These are phyloP conservation scores for Agrostemma githago DNA, from an alignment of 148 eudicot genomes.

Conservation along the genomic window DNA sequence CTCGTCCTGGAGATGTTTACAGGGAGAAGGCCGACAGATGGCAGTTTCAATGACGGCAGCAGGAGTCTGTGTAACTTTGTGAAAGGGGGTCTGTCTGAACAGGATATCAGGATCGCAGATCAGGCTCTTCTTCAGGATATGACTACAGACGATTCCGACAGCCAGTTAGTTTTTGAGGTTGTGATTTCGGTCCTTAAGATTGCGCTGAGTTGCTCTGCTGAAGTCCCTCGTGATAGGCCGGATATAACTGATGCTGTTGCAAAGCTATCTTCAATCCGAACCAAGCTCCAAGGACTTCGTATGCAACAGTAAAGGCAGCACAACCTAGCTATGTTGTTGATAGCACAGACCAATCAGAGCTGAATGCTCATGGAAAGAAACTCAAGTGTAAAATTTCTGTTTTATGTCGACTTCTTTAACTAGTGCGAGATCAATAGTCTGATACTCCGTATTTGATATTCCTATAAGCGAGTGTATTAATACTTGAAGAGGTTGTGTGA, in stretches of 20 bases:
- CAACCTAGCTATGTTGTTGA: neutral
- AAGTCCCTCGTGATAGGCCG: slow-evolving; percentile 14
- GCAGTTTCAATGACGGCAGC: slow-evolving; percentile 17
- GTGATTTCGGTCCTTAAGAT: slow-evolving; percentile 16
- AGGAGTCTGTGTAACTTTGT: slow-evolving; percentile 21
- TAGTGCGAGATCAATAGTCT: neutral
- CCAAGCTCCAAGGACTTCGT: slow-evolving; percentile 14
- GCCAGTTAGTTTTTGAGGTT: neutral
- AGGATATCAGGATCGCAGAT: slow-evolving; percentile 14
- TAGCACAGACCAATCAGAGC: neutral
- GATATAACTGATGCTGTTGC: slow-evolving; percentile 9
- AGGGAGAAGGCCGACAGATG: slow-evolving; percentile 28
- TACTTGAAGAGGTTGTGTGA: neutral
- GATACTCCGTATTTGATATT: neutral
- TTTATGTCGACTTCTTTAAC: neutral
- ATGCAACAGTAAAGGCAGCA: neutral
- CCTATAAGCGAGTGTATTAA: neutral
- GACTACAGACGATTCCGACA: neutral
- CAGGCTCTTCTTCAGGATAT: slow-evolving; percentile 3
- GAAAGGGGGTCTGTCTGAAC: slow-evolving; percentile 10
- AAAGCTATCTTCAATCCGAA: slow-evolving; percentile 16
- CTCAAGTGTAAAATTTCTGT: neutral
- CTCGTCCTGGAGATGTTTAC: slow-evolving; percentile 27
- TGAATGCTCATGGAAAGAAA: neutral
- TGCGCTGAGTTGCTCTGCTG: slow-evolving; percentile 20